Evolutionary conservation across 352 stramenopile species (phyloP).

Genomic region (Stramenopiles sp.): DNA sequence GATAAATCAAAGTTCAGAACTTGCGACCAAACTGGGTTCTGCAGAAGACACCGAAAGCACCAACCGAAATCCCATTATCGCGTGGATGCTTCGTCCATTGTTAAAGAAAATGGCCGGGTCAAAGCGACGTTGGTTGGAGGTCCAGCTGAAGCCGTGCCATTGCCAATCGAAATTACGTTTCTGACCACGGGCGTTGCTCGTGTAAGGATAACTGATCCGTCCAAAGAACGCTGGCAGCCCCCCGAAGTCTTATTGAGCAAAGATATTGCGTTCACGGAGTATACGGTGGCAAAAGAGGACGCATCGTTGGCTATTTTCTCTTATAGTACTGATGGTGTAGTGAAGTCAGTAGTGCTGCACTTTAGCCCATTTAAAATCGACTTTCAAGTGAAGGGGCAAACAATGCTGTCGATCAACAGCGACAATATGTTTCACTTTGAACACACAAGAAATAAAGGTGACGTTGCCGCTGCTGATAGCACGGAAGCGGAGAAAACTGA

Average conservation of each 20-base stretch:
- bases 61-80: conserved; percentile 5
- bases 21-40: conserved; percentile 93
- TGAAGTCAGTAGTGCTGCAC: conserved; percentile 6
- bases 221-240: background rate
- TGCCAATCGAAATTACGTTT: conserved; percentile 21
- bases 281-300: conserved; percentile 11
- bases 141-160: background rate
- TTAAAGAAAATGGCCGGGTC: conserved; percentile 11
- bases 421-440: conserved; percentile 29
- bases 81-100: background rate
- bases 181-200: conserved; percentile 19
- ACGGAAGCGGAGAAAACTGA: conserved; percentile 21
- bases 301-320: background rate
- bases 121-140: conserved; percentile 15
- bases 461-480: conserved; percentile 22
- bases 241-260: conserved; percentile 20
- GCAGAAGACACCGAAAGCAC: conserved; percentile 40
- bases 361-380: conserved; percentile 22
- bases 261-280: background rate
- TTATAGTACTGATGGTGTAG: conserved; percentile 16
- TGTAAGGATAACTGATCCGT: conserved; percentile 17
- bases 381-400: conserved; percentile 9
- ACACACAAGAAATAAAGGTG: conserved; percentile 14
- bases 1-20: conserved; percentile 94
- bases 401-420: conserved; percentile 17